A percentile compares a stretch with the other conserved stretches of the same genome.
Conservation (phyloP, 2,329 filamentous ascomycete genomes). For the Myriangium duriaei region DNA sequence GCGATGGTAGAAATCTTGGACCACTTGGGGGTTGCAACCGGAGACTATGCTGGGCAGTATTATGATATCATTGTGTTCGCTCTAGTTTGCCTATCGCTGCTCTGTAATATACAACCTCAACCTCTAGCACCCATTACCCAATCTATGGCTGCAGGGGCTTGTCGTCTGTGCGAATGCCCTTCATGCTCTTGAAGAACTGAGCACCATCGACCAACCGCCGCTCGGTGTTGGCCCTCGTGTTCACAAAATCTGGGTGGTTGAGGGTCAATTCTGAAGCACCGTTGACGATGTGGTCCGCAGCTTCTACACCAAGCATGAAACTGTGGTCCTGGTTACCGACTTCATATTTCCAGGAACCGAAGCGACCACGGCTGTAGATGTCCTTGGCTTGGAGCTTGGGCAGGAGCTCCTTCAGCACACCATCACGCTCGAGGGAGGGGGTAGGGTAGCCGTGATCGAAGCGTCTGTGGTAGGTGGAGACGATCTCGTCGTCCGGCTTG, state of each 20-base stretch:
- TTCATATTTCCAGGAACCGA: slow-evolving; percentile 97
- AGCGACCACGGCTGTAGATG: slow-evolving; percentile 91
- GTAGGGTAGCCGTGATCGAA: slow-evolving; percentile 99
- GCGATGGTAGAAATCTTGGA: too few relatives aligned
- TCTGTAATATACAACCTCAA: background rate
- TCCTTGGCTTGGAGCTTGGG: slow-evolving; percentile 83
- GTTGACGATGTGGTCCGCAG: slow-evolving; percentile 78
- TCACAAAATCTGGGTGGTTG: slow-evolving; percentile 96
- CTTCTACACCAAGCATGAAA: slow-evolving; percentile 94
- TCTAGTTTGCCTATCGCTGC: too few relatives aligned
- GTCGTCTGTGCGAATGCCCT: slow-evolving; percentile 17
- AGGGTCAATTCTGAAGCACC: slow-evolving; percentile 84
- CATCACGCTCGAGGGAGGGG: slow-evolving; percentile 86
- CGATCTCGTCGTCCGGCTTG: slow-evolving; percentile 79
- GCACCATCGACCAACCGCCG: slow-evolving; percentile 49
- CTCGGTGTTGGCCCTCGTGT: slow-evolving; percentile 57
- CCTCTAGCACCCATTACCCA: slow-evolving; percentile 26
- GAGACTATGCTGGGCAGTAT: too few relatives aligned
- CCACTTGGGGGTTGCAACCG: too few relatives aligned
- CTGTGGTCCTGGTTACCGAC: slow-evolving; percentile 95
- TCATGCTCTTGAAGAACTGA: slow-evolving; percentile 41
- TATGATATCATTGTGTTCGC: too few relatives aligned
- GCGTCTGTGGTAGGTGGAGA: slow-evolving; percentile 93
- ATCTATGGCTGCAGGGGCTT: slow-evolving; percentile 16
- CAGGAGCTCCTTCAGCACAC: slow-evolving; percentile 80